Evolutionary conservation across 805 yeast genomes (phyloP), one percentile per base, ranked within the genome.

Genomic region (Saturnispora silvae): DNA sequence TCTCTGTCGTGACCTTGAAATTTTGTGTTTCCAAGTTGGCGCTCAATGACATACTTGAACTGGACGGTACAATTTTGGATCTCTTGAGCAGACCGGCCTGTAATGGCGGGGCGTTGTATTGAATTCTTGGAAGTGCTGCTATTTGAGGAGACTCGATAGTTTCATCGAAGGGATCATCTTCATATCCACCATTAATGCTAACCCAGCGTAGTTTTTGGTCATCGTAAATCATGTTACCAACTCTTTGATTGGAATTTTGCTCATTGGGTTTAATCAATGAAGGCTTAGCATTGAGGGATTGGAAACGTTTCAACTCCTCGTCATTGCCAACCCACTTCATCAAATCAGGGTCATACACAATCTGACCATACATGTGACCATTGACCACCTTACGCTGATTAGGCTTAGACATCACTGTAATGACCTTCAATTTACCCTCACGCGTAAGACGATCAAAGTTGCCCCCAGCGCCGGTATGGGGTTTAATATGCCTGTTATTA

Each of bases 261-360:
- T 20, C 14, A 32, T 20, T 7, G 19, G 33, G 9, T 35, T 37
- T 18, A 40, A 25, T 27, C 37, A 31, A 8, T 38, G 42, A 10
- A 30, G 35, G 1, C 72, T 70, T 25, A 5, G 28, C 10, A 19
- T 54, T 54, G 14, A 51, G 41, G 3, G 49, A 42, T 28, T 77
- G 79, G 50, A 77, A 77, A 28, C 65, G 60, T 24, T 63, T 46
- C 33, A 75, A 53, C 17, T 75, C 81, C 22, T 63, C 66, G 28
- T 77, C 80, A 47, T 77, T 77, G 4, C 83, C 83, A 46, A 72
- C 77, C 85, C 84, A 78, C 31, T 60, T 59, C 45, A 62, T 61
- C 33, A 64, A 59, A 13, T 54, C 54, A 1, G 77, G 67, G 45
- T 78, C 75, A 48, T 63, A 78, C 33, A 59, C 61, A 77, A 78